A percentile compares a stretch with the other conserved stretches of the same genome.
These are phyloP conservation scores for Teratosphaeria gauchensis DNA, from an alignment of 2,329 filamentous ascomycete species.

Conservation along the genomic window DNA sequence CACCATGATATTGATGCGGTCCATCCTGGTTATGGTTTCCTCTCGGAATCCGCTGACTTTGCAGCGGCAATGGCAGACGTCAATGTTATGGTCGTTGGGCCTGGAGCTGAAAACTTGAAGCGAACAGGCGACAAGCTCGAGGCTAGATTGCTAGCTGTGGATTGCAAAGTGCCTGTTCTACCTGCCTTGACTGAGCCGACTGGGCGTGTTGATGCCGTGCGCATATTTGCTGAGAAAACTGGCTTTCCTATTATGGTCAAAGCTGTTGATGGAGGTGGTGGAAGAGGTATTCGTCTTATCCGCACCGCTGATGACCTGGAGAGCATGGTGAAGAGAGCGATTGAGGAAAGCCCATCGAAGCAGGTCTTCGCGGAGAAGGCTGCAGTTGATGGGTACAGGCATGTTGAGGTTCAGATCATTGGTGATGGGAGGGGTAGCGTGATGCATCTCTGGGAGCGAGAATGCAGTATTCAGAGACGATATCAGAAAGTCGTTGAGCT, in stretches of 20 bases:
- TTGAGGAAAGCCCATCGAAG: slow-evolving; percentile 49
- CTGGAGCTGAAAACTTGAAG: slow-evolving; percentile 47
- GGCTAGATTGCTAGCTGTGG: slow-evolving; percentile 42
- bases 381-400: slow-evolving; percentile 51
- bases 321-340: slow-evolving; percentile 39
- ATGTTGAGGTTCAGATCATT: slow-evolving; percentile 53
- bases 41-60: slow-evolving; percentile 47
- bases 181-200: slow-evolving; percentile 40
- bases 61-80: slow-evolving; percentile 39
- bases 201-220: slow-evolving; percentile 32
- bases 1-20: slow-evolving; percentile 45
- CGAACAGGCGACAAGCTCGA: slow-evolving; percentile 48
- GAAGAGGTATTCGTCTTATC: slow-evolving; percentile 50
- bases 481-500: slow-evolving; percentile 55
- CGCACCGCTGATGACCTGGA: slow-evolving; percentile 35
- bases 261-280: slow-evolving; percentile 55
- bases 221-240: slow-evolving; percentile 48
- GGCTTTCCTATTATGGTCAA: slow-evolving; percentile 53
- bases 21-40: slow-evolving; percentile 55
- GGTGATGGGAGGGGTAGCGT: slow-evolving; percentile 46
- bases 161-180: slow-evolving; percentile 44
- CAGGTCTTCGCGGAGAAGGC: slow-evolving; percentile 53
- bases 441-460: slow-evolving; percentile 49
- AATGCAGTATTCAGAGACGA: slow-evolving; percentile 50
- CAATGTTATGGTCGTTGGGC: slow-evolving; percentile 42